Evolutionary conservation across 2,329 filamentous ascomycete species (phyloP), one percentile per base, ranked within the genome.

Genomic region (Diplodia intermedia): DNA sequence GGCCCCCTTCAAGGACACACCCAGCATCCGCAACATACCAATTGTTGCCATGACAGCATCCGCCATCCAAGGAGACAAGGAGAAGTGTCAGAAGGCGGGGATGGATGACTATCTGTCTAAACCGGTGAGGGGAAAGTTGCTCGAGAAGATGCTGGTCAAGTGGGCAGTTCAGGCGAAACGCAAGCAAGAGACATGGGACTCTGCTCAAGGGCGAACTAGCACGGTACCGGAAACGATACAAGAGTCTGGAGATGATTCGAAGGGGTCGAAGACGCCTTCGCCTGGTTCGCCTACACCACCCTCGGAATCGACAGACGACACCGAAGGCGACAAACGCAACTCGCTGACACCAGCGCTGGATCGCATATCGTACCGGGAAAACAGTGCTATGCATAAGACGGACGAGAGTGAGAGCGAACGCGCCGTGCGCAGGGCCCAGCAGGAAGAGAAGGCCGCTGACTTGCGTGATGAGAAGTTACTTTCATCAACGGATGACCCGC

Each of bases 1-100:
- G 71, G 75, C 84, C 1, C 88, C 90, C 0, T 93, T 91, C 78
- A 88, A 85, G 50, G 73, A 81, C 2, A 84, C 86, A 65, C 82
- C 88, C 1, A 78, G 79, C 20, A 76, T 86, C 4, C 82, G 84
- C 66, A 82, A 88, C 53, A 88, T 92, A 5, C 90, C 90, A 0
- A 92, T 93, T 62, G 88, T 93, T 47, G 91, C 91, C n/a, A 92
- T 93, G 89, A 93, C 91, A 0, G 91, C 90, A 4, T 91, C 88
- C 4, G 91, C 91, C 0, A 92, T 93, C 50, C 89, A 92, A 74
- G 91, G 91, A 4, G 91, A 93, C 73, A 83, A 86, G 60, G 90
- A 93, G 75, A 92, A 92, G 75, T 93, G 90, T 74, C 86, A 86
- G 69, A 85, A 84, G 69, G 89, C 90, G 9, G 91, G 91, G 38